Evolutionary conservation across 352 stramenopile species (phyloP), one percentile per base, ranked within the genome.

Genomic region (Phytophthora quininea): DNA sequence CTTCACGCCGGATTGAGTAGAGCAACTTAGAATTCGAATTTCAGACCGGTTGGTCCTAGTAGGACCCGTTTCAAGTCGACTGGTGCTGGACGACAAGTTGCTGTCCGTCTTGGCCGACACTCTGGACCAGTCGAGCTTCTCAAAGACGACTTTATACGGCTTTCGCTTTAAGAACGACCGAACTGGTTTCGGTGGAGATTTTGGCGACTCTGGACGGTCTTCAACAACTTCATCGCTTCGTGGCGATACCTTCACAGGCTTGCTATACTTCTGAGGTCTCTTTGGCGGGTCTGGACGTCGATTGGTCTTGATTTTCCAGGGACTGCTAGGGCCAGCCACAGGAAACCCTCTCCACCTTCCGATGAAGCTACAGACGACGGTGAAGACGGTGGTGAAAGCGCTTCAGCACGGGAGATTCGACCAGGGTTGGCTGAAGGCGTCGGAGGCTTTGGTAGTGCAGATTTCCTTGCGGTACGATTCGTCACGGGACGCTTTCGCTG

Each of bases 131-230:
- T 91, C 75, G 4, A 90, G 54, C 40, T 85, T 86, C 42, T 75
- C 67, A 40, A 91, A 90, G 5, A 91, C 80, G 24, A 90, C 73
- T 58, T 89, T 85, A 68, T 85, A 85, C 14, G 76, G 83, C 47
- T 91, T 91, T n/a, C 80, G 79, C 58, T 84, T 88, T 35, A 91
- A 70, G 55, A 91, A 91, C 7, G 64, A 55, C 10, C 66, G 47
- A 30, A 40, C 35, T 60, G 31, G 29, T 46, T 61, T 69, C 14
- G 58, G 30, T 27, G 52, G 64, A 29, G 50, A 43, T 47, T 12
- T 38, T 9, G 40, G 14, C 1, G 40, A 70, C 19, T 61, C 72
- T 8, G 27, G 37, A 40, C 64, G 54, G 30, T 27, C 12, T 45
- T 45, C 54, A 14, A 10, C 33, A 40, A 42, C 29, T 64, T 33